These are phyloP conservation scores for Fusarium nematophilum DNA, from an alignment of 2,329 filamentous ascomycete genomes.

Conservation along the genomic window DNA sequence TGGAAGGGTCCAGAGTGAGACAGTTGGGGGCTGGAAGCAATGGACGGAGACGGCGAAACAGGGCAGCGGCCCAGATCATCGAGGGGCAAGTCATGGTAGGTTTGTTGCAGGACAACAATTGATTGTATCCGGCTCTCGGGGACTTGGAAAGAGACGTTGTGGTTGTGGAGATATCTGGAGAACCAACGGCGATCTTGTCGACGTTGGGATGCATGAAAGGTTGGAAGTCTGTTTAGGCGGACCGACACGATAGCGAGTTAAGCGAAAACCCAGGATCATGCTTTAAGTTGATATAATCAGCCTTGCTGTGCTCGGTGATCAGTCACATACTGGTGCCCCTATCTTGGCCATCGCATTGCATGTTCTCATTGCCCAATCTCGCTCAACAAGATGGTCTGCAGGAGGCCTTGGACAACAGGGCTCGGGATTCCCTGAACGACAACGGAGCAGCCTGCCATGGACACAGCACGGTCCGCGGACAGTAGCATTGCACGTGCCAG, in stretches of 20 bases:
- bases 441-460: background rate
- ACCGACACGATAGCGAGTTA: background rate
- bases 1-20: slow-evolving; percentile 1
- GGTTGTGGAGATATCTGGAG: background rate
- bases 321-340: slow-evolving; percentile 19
- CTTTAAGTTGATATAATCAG: too few species aligned
- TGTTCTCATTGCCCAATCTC: slow-evolving; percentile 22
- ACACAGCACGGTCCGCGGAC: background rate
- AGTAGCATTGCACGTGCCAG: slow-evolving; percentile 1
- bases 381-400: slow-evolving; percentile 25
- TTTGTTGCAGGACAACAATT: background rate
- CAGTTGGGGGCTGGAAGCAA: slow-evolving; percentile 1
- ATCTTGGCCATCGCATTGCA: slow-evolving; percentile 6
- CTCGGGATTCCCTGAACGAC: background rate
- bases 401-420: background rate
- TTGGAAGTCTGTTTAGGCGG: too few species aligned
- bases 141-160: background rate
- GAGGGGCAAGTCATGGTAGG: background rate
- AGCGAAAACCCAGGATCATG: slow-evolving; percentile 3
- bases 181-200: background rate
- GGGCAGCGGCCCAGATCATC: background rate
- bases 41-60: background rate
- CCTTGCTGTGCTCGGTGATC: background rate
- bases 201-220: background rate
- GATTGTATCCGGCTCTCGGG: background rate